Conservation (phyloP, 805 yeast species). For the Ogataea philodendri region DNA sequence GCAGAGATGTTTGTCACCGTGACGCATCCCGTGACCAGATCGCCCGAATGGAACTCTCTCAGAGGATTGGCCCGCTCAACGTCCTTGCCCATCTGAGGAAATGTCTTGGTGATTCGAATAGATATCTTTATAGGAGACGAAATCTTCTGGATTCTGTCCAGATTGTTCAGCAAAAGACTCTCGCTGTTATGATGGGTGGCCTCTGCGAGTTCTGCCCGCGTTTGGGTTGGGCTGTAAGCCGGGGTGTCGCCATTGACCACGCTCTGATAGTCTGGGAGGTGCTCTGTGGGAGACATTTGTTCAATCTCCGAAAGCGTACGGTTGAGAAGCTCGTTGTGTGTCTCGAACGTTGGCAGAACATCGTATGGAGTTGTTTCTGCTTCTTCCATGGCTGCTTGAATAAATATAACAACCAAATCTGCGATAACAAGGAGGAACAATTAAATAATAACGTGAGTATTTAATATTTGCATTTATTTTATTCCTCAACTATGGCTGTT, state of each 20-base stretch:
- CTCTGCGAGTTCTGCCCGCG: not conserved
- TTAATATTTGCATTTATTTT: not conserved
- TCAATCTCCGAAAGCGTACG: slow-evolving; percentile 22
- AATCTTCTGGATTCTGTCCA: slow-evolving; percentile 21
- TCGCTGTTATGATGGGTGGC: slow-evolving; percentile 16
- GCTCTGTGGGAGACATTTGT: slow-evolving; percentile 4
- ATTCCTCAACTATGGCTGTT: slow-evolving; percentile 25
- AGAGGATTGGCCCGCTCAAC: slow-evolving; percentile 33
- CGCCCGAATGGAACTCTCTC: slow-evolving; percentile 63
- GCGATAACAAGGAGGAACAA: not conserved
- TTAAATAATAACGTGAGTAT: not conserved
- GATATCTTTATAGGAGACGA: slow-evolving; percentile 22
- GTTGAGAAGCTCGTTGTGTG: slow-evolving; percentile 45
- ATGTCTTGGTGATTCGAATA: slow-evolving; percentile 40
- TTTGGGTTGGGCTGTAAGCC: not conserved
- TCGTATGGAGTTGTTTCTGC: slow-evolving; percentile 40
- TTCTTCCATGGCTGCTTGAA: slow-evolving; percentile 8
- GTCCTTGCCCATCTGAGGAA: slow-evolving; percentile 32
- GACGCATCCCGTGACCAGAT: slow-evolving; percentile 55
- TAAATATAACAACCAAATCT: not conserved
- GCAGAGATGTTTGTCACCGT: slow-evolving; percentile 39
- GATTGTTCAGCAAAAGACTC: slow-evolving; percentile 24
- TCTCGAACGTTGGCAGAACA: slow-evolving; percentile 64
- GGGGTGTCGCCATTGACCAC: slow-evolving; percentile 15
- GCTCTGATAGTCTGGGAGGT: slow-evolving; percentile 18